These are phyloP conservation scores for Suillus paluster DNA, from an alignment of 768 basidiomycete genomes.

Conservation along the genomic window DNA sequence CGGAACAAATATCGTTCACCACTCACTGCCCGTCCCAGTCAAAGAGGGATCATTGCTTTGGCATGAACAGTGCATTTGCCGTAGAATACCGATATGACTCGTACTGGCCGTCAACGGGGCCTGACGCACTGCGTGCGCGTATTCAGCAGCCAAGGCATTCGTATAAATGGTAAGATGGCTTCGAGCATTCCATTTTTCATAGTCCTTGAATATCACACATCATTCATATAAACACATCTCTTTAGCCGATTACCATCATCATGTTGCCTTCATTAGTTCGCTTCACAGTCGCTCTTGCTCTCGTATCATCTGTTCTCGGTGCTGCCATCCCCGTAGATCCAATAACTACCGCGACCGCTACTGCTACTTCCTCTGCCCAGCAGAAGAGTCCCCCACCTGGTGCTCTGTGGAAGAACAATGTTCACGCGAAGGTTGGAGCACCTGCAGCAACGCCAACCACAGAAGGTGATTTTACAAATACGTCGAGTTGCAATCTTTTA, in stretches of 20 bases:
- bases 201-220: background rate
- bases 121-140: background rate
- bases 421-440: constrained; percentile 23
- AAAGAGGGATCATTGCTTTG: background rate
- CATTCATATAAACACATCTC: background rate
- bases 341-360: background rate
- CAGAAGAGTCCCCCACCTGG: constrained; percentile 3
- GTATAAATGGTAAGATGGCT: background rate
- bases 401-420: constrained; percentile 21
- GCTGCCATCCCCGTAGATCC: constrained; percentile 14
- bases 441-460: background rate
- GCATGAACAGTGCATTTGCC: background rate
- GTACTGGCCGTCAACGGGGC: background rate
- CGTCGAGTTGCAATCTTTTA: background rate
- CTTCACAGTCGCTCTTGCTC: constrained; percentile 3
- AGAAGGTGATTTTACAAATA: background rate
- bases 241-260: background rate
- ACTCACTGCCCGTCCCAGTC: background rate
- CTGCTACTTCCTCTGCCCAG: background rate
- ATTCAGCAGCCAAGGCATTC: background rate
- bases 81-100: background rate
- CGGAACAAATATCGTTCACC: background rate
- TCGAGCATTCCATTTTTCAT: background rate
- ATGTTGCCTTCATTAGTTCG: background rate
- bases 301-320: constrained; percentile 21